phyloP scores from a whole-genome alignment of 371 early-diverging fungal species.

The Mortierella sp. region DNA sequence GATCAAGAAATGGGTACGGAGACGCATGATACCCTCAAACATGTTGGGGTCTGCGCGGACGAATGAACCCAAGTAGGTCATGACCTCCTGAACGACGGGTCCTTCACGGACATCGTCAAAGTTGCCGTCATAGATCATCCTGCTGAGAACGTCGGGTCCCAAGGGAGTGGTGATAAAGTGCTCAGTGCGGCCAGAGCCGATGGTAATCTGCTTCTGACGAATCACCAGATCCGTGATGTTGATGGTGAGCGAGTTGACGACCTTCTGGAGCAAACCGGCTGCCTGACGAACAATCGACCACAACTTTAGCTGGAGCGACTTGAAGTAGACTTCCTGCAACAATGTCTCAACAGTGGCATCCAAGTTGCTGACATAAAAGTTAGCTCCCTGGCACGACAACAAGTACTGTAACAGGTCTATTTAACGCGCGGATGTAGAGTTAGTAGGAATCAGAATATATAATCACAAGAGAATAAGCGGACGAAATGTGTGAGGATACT shows the following conservation, averaged over 20 bases:
- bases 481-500: not conserved
- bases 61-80: constrained; percentile 84
- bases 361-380: constrained; percentile 63
- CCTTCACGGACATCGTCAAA: constrained; percentile 87
- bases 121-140: constrained; percentile 71
- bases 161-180: constrained; percentile 78
- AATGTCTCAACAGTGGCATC: constrained; percentile 74
- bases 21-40: constrained; percentile 88
- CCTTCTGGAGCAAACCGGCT: constrained; percentile 83
- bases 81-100: constrained; percentile 87
- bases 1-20: constrained; percentile 87
- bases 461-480: not conserved
- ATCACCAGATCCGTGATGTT: constrained; percentile 89
- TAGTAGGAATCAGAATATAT: not conserved
- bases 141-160: constrained; percentile 75
- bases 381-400: constrained; percentile 75
- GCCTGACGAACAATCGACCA: constrained; percentile 90
- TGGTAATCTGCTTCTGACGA: constrained; percentile 84
- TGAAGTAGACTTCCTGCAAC: constrained; percentile 87
- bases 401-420: constrained; percentile 85
- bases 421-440: not conserved
- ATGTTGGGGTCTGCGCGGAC: constrained; percentile 77
- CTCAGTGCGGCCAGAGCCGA: constrained; percentile 81
- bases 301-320: constrained; percentile 78
- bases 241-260: constrained; percentile 81